Evolutionary conservation across 2,329 filamentous ascomycete species (phyloP).

Genomic region (Talaromyces sp.): DNA sequence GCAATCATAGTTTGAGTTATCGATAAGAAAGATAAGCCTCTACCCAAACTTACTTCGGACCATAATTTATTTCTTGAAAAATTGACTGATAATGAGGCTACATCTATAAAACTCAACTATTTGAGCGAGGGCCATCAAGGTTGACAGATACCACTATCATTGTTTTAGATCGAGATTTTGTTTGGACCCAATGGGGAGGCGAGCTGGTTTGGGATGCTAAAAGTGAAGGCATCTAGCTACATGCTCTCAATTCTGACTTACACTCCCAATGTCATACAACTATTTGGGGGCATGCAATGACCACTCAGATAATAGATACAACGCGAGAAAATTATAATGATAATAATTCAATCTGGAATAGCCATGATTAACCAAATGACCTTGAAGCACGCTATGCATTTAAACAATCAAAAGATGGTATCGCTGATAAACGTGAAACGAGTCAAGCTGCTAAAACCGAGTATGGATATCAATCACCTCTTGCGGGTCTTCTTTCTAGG

Average conservation of each 20-base stretch:
- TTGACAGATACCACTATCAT: not conserved
- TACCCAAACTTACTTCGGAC: not conserved
- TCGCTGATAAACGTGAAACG: not conserved
- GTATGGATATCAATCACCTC: conserved; percentile 30
- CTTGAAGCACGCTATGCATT: conserved; percentile 10
- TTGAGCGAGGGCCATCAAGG: not conserved
- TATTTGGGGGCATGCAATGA: no score
- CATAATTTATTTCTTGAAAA: not conserved
- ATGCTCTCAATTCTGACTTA: not conserved
- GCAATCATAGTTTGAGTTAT: not conserved
- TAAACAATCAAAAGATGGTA: conserved; percentile 15
- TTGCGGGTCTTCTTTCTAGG: conserved; percentile 47
- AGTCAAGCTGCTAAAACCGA: not conserved
- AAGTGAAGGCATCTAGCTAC: not conserved
- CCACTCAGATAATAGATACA: no score
- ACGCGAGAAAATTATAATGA: no score
- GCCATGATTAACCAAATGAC: not conserved
- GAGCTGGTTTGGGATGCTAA: conserved; percentile 1
- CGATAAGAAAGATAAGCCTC: not conserved
- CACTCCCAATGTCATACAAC: not conserved
- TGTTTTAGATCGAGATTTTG: conserved; percentile 3
- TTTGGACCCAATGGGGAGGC: not conserved
- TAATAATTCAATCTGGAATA: not conserved
- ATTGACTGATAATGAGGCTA: conserved; percentile 8
- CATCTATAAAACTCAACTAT: not conserved